Evolutionary conservation across 169 alveolate genomes (phyloP).

Genomic region (Plasmodium gonderi): DNA sequence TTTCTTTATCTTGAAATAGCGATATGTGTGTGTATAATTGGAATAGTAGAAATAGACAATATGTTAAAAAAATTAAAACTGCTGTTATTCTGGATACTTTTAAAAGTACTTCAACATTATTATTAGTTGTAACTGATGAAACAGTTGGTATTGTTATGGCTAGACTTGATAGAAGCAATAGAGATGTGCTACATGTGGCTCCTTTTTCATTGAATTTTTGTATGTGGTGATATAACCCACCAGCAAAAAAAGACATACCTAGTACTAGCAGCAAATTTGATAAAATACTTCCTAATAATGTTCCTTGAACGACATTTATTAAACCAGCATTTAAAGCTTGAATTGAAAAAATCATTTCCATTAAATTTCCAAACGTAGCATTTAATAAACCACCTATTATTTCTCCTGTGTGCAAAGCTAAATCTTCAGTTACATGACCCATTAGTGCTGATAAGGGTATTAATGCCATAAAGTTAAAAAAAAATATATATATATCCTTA

Average conservation of each 20-base stretch:
- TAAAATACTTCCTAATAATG: slow-evolving; percentile 88
- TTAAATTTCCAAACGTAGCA: slow-evolving; percentile 93
- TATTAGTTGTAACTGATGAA: slow-evolving; percentile 75
- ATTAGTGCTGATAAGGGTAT: slow-evolving; percentile 89
- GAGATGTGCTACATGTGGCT: slow-evolving; percentile 87
- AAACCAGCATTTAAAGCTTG: slow-evolving; percentile 86
- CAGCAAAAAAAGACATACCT: slow-evolving; percentile 91
- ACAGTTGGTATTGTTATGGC: slow-evolving; percentile 88
- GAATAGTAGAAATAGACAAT: slow-evolving; percentile 84
- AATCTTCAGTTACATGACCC: slow-evolving; percentile 89
- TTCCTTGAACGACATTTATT: slow-evolving; percentile 90
- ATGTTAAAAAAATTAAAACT: slow-evolving; percentile 81
- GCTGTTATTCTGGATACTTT: slow-evolving; percentile 88
- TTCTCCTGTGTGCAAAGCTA: slow-evolving; percentile 90
- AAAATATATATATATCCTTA: slow-evolving; percentile 79
- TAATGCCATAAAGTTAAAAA: slow-evolving; percentile 85
- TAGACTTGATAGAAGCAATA: slow-evolving; percentile 85
- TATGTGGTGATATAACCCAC: slow-evolving; percentile 88
- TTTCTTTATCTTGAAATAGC: slow-evolving; percentile 81
- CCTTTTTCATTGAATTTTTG: slow-evolving; percentile 90
- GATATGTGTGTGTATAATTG: slow-evolving; percentile 87
- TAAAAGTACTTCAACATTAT: slow-evolving; percentile 54
- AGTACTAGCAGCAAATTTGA: slow-evolving; percentile 88
- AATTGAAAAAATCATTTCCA: slow-evolving; percentile 90
- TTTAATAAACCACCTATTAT: slow-evolving; percentile 89